Conservation (phyloP, 495 filamentous ascomycete species). For the Hypoxylon crocopeplum region DNA sequence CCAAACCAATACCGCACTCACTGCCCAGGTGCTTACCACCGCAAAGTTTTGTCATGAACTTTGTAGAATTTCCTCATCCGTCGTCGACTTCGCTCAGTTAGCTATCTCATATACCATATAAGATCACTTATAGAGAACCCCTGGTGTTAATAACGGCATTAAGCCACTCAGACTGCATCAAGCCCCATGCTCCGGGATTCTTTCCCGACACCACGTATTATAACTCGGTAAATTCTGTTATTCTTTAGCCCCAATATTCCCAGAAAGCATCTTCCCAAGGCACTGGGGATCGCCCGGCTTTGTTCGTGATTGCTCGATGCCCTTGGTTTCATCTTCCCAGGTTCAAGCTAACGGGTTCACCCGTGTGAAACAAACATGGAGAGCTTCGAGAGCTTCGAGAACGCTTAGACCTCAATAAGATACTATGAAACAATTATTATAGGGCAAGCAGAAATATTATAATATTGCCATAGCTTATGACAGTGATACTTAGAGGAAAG, state of each 20-base stretch:
- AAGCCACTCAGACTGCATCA: slow-evolving; percentile 20
- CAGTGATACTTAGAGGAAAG: too few species aligned
- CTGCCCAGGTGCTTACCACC: not conserved
- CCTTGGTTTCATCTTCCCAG: slow-evolving; percentile 25
- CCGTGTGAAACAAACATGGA: slow-evolving; percentile 19
- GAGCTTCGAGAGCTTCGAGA: not conserved
- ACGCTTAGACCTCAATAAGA: slow-evolving; percentile 9
- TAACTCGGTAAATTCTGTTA: slow-evolving; percentile 25
- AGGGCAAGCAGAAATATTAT: not conserved
- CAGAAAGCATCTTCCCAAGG: slow-evolving; percentile 27
- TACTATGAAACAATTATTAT: not conserved
- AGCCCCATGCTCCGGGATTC: slow-evolving; percentile 25
- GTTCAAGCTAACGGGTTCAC: slow-evolving; percentile 25
- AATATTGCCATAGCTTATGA: not conserved
- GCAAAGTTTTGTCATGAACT: not conserved
- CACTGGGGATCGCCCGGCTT: slow-evolving; percentile 26
- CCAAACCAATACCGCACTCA: not conserved
- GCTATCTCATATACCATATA: not conserved
- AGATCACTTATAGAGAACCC: slow-evolving; percentile 6
- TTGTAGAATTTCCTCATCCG: not conserved
- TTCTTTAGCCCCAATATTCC: slow-evolving; percentile 18
- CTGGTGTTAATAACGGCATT: slow-evolving; percentile 20
- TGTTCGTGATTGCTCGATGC: slow-evolving; percentile 13
- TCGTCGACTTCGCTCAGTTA: not conserved
- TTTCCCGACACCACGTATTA: slow-evolving; percentile 16